phyloP scores from a whole-genome alignment of 106 monocot genomes.

The Dendrobium catenatum region DNA sequence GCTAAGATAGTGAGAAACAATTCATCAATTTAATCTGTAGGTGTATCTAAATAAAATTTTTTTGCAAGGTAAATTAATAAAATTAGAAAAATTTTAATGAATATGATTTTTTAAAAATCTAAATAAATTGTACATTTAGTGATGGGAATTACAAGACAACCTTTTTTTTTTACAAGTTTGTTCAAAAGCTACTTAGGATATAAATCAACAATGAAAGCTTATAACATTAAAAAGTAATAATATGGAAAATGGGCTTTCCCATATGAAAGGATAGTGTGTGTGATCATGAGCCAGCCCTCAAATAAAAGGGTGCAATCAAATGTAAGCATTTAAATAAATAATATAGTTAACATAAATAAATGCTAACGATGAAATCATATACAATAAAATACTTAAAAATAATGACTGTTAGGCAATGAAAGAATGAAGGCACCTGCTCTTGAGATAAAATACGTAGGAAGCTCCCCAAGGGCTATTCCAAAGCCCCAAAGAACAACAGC shows the following conservation, averaged over 20 bases:
- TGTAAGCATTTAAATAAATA: neutral
- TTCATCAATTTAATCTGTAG: too few species aligned
- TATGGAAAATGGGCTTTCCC: neutral
- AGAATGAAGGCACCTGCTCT: slow-evolving; percentile 61
- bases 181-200: neutral
- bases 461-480: slow-evolving; percentile 94
- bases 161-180: neutral
- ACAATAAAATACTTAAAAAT: neutral
- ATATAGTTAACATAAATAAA: neutral
- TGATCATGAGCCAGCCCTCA: neutral
- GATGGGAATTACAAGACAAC: neutral
- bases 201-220: neutral
- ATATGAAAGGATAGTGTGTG: neutral
- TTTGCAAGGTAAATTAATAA: too few species aligned
- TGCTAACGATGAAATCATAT: neutral
- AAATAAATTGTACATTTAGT: neutral
- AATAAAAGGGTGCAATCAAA: neutral
- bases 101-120: too few species aligned
- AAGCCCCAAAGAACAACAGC: slow-evolving; percentile 81
- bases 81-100: too few species aligned
- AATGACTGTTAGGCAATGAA: neutral
- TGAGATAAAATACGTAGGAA: slow-evolving; percentile 96
- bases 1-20: too few species aligned
- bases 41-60: too few species aligned
- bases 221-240: neutral